These are phyloP conservation scores for Plasmopara viticola DNA, from an alignment of 352 stramenopile genomes.

Conservation along the genomic window DNA sequence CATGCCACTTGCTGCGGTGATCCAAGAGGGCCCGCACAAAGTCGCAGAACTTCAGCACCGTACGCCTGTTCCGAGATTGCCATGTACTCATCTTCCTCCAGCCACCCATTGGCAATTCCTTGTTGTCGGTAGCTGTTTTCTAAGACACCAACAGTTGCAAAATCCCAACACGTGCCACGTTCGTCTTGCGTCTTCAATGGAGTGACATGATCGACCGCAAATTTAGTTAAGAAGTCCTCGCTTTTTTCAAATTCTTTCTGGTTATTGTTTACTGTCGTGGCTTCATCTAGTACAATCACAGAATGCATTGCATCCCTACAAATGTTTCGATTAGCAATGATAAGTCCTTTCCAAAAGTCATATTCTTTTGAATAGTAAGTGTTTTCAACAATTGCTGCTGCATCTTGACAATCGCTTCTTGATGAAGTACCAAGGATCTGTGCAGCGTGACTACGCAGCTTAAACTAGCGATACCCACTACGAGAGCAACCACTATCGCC, in stretches of 20 bases:
- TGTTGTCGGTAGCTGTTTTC: constrained; percentile 64
- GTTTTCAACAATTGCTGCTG: constrained; percentile 41
- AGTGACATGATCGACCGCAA: constrained; percentile 43
- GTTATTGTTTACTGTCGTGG: constrained; percentile 6
- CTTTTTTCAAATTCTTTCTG: constrained; percentile 8
- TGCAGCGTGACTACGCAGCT: constrained; percentile 35
- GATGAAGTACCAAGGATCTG: constrained; percentile 32
- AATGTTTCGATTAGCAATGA: neutral
- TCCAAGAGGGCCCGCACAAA: constrained; percentile 39
- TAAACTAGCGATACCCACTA: constrained; percentile 27
- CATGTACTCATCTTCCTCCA: constrained; percentile 47
- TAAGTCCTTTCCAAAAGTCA: too few relatives aligned
- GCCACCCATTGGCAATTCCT: constrained; percentile 44
- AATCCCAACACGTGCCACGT: constrained; percentile 67
- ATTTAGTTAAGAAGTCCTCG: constrained; percentile 45
- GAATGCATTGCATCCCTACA: constrained; percentile 45
- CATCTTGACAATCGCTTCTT: constrained; percentile 31
- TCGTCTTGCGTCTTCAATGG: constrained; percentile 67
- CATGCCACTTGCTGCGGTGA: constrained; percentile 58
- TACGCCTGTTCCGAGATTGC: constrained; percentile 61
- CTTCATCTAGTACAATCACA: constrained; percentile 11
- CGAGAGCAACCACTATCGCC: constrained; percentile 29
- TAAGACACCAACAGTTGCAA: constrained; percentile 53
- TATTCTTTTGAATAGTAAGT: too few relatives aligned
- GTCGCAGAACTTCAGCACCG: constrained; percentile 47